Percentiles rank a stretch among this genome's conserved stretches.
These are phyloP conservation scores for Passalora sequoiae DNA, from an alignment of 2,329 filamentous ascomycete species.

Conservation along the genomic window DNA sequence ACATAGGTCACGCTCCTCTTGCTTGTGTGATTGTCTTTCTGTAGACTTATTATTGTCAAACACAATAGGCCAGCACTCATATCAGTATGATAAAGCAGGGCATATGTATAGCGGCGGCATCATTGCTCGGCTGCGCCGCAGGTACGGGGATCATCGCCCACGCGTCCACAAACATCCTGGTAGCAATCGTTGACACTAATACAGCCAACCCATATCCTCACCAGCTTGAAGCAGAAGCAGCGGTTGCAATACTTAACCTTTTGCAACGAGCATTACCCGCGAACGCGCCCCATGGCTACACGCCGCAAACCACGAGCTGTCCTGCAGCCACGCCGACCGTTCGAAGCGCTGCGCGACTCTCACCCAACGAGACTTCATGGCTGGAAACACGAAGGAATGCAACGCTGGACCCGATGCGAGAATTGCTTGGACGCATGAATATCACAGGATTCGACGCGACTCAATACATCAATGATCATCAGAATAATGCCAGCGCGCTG, in stretches of 20 bases:
- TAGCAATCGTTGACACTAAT: background rate
- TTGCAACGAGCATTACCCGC: constrained; percentile 37
- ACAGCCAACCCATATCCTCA: constrained; percentile 9
- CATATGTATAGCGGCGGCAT: constrained; percentile 1
- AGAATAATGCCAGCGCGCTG: constrained; percentile 52
- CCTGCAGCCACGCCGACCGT: constrained; percentile 65
- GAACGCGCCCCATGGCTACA: constrained; percentile 63
- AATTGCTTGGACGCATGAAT: constrained; percentile 65
- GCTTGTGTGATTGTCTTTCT: no score
- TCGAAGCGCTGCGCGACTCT: constrained; percentile 59
- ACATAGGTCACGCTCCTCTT: no score
- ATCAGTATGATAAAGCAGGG: background rate
- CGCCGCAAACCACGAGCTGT: constrained; percentile 63
- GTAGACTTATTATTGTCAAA: no score
- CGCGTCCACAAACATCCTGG: background rate
- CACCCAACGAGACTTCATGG: constrained; percentile 68
- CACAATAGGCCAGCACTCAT: no score
- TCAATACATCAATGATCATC: constrained; percentile 60
- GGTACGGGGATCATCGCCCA: constrained; percentile 1
- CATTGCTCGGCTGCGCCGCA: constrained; percentile 10
- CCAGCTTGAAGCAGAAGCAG: constrained; percentile 5
- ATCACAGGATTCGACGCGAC: constrained; percentile 75
- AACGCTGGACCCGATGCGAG: constrained; percentile 68
- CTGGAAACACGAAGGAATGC: constrained; percentile 64
- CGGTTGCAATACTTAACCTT: constrained; percentile 4